Conservation (phyloP, 1,139 yeast genomes). For the Meyerozyma smithsonii region DNA sequence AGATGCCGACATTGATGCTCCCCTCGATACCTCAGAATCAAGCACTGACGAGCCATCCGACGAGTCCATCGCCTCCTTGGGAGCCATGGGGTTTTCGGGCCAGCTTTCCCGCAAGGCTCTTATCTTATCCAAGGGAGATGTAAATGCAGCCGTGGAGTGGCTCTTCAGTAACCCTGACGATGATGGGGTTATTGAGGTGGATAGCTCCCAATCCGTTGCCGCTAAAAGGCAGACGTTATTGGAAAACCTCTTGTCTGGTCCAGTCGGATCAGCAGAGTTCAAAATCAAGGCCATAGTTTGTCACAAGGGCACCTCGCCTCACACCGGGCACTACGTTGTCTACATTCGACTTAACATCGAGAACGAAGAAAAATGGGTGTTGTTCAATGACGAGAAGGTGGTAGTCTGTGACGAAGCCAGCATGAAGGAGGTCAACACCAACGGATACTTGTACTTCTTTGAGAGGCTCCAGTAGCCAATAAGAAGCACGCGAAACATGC, state of each 20-base stretch:
- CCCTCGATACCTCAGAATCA: constrained; percentile 26
- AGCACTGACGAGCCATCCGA: constrained; percentile 20
- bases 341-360: constrained; percentile 50
- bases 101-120: constrained; percentile 69
- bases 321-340: constrained; percentile 94
- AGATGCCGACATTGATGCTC: constrained; percentile 70
- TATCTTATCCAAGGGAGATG: constrained; percentile 49
- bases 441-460: constrained; percentile 62
- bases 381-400: constrained; percentile 93
- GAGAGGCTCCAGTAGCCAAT: constrained; percentile 5
- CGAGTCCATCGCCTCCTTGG: constrained; percentile 47
- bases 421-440: constrained; percentile 56
- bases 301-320: constrained; percentile 92
- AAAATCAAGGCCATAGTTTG: constrained; percentile 70
- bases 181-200: constrained; percentile 34
- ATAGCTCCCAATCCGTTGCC: constrained; percentile 12
- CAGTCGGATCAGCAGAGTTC: constrained; percentile 30
- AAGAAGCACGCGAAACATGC: not conserved
- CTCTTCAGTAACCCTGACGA: constrained; percentile 74
- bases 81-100: constrained; percentile 73
- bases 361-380: constrained; percentile 59
- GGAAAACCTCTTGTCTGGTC: constrained; percentile 12
- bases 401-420: constrained; percentile 62
- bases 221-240: constrained; percentile 19
- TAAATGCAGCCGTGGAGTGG: constrained; percentile 87